Percentiles rank a stretch among this genome's conserved stretches.
Conservation (phyloP, 306 rosid genomes). For the Trifolium fragiferum region DNA sequence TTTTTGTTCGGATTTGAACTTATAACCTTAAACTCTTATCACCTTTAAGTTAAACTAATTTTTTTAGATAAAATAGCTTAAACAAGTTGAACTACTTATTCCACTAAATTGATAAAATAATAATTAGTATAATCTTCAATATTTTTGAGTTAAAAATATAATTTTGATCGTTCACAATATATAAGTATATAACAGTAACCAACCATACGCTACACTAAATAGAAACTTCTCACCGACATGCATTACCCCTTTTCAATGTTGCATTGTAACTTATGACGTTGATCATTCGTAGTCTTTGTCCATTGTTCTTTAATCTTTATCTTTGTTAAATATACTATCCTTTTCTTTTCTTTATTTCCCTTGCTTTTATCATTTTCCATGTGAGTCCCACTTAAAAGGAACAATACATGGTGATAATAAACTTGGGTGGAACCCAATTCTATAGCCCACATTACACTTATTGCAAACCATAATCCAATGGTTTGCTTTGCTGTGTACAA, state of each 20-base stretch:
- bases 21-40: too few relatives aligned
- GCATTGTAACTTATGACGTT: neutral
- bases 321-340: neutral
- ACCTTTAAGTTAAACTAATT: too few relatives aligned
- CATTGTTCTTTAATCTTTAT: neutral
- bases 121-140: too few relatives aligned
- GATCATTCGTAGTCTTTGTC: neutral
- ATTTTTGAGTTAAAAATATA: too few relatives aligned
- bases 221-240: neutral
- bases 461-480: neutral
- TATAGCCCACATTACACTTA: neutral
- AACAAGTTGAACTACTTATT: too few relatives aligned
- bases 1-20: too few relatives aligned
- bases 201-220: neutral
- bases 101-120: too few relatives aligned
- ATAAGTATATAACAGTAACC: too few relatives aligned
- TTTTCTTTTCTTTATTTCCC: neutral
- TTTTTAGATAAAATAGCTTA: too few relatives aligned
- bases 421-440: neutral
- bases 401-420: neutral
- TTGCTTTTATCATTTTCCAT: neutral
- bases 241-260: neutral
- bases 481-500: constrained; percentile 11
- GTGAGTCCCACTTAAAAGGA: neutral
- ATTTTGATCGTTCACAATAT: too few relatives aligned